Evolutionary conservation across 208 protist genomes (phyloP).

Genomic region (Lotmaria passim): DNA sequence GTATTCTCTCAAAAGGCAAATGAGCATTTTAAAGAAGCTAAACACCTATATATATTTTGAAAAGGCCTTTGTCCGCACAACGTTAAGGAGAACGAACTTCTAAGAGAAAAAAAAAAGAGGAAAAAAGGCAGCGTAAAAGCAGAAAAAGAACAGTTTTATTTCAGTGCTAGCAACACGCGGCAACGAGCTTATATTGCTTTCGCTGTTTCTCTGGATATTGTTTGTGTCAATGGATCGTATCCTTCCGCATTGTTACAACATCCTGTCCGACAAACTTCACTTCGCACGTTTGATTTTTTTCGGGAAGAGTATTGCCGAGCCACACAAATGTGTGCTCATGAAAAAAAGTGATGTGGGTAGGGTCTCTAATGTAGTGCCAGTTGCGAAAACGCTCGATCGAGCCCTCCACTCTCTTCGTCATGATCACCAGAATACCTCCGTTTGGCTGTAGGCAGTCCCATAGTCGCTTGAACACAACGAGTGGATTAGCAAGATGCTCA

Average conservation of each 20-base stretch:
- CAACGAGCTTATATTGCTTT: too few relatives aligned
- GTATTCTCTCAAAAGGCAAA: too few relatives aligned
- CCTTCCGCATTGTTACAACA: slow-evolving; percentile 31
- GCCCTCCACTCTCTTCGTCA: slow-evolving; percentile 56
- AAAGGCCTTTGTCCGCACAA: too few relatives aligned
- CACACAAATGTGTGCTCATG: slow-evolving; percentile 39
- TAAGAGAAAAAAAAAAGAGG: too few relatives aligned
- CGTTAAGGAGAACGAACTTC: too few relatives aligned
- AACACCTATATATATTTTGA: too few relatives aligned
- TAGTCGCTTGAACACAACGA: slow-evolving; percentile 21
- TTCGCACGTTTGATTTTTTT: slow-evolving; percentile 7
- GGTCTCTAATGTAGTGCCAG: slow-evolving; percentile 71
- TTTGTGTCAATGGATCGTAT: too few relatives aligned
- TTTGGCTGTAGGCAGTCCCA: slow-evolving; percentile 29
- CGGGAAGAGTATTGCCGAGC: slow-evolving; percentile 24
- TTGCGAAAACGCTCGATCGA: slow-evolving; percentile 47
- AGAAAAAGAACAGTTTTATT: too few relatives aligned
- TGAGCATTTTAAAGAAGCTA: too few relatives aligned
- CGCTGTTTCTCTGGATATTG: background rate
- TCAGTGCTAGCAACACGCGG: too few relatives aligned
- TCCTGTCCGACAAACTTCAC: slow-evolving; percentile 23
- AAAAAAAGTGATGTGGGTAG: slow-evolving; percentile 63
- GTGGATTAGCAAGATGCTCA: slow-evolving; percentile 54
- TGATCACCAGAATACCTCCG: slow-evolving; percentile 49
- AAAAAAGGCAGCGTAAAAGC: too few relatives aligned